Evolutionary conservation across 805 yeast species (phyloP).

Genomic region (Ogataea paraovalis): DNA sequence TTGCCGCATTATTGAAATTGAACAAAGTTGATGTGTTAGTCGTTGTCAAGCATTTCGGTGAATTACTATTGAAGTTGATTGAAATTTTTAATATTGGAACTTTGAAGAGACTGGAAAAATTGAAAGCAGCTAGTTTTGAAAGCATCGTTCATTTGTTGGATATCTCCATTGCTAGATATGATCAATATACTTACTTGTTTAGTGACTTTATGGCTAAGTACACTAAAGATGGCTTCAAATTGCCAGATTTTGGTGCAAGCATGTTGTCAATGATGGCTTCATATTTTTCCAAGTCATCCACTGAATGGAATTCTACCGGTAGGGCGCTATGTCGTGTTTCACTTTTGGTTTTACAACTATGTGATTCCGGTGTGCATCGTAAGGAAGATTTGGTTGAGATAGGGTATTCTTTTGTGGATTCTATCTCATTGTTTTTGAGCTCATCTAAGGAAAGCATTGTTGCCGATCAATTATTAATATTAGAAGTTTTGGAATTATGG

Average conservation of each 20-base stretch:
- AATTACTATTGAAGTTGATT: constrained; percentile 40
- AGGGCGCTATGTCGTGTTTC: constrained; percentile 61
- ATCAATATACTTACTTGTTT: constrained; percentile 55
- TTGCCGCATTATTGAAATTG: constrained; percentile 44
- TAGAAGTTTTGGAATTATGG: constrained; percentile 58
- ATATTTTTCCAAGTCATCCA: constrained; percentile 44
- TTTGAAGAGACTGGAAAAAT: constrained; percentile 16
- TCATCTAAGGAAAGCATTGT: constrained; percentile 44
- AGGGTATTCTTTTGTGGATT: constrained; percentile 30
- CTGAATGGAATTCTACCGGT: constrained; percentile 59
- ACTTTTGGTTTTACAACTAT: constrained; percentile 44
- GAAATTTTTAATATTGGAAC: constrained; percentile 30
- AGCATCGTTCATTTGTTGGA: constrained; percentile 60
- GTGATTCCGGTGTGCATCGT: constrained; percentile 22
- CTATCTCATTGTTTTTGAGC: constrained; percentile 41
- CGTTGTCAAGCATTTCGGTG: constrained; percentile 58
- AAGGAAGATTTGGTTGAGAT: constrained; percentile 8
- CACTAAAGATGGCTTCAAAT: constrained; percentile 14
- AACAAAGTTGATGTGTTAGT: constrained; percentile 51
- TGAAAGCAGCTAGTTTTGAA: constrained; percentile 41
- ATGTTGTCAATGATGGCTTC: constrained; percentile 43
- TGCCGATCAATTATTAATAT: constrained; percentile 58
- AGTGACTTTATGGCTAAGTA: constrained; percentile 42
- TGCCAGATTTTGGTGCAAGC: constrained; percentile 50
- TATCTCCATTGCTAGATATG: constrained; percentile 60